Conservation (phyloP, 495 filamentous ascomycete species). For the Aspergillus haitiensis region DNA sequence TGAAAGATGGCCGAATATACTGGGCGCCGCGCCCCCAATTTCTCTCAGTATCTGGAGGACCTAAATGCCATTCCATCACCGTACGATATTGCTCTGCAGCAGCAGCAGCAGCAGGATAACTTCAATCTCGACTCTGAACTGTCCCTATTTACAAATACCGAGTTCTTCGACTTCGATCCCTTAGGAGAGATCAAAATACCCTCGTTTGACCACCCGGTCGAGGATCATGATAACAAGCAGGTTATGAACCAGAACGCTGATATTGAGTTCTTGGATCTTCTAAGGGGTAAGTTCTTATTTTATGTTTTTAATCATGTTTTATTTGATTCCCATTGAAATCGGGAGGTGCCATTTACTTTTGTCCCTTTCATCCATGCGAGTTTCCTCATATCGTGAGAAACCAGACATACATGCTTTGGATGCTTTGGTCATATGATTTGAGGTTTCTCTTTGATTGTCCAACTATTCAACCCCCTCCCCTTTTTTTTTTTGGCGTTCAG, state of each 20-base stretch:
- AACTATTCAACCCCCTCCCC: too few relatives aligned
- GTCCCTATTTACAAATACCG: conserved; percentile 86
- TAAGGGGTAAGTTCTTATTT: conserved; percentile 40
- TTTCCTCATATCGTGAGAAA: too few relatives aligned
- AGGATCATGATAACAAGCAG: conserved; percentile 28
- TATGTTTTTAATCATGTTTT: neutral
- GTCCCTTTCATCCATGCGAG: neutral
- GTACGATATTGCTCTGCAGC: conserved; percentile 62
- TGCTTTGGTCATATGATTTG: too few relatives aligned
- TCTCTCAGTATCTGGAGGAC: conserved; percentile 84
- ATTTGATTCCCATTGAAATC: conserved; percentile 11
- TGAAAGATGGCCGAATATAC: conserved; percentile 65
- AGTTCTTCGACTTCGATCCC: conserved; percentile 89
- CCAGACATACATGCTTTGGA: too few relatives aligned
- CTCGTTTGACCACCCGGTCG: conserved; percentile 37
- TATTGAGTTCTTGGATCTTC: conserved; percentile 48
- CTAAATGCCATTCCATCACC: conserved; percentile 74
- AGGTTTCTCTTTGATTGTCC: too few relatives aligned
- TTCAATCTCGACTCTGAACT: conserved; percentile 73
- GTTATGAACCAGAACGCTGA: conserved; percentile 27
- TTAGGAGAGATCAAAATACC: conserved; percentile 46
- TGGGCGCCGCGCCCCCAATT: conserved; percentile 72
- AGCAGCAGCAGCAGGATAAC: conserved; percentile 48
- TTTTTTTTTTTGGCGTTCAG: neutral
- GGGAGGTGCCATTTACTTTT: neutral